Evolutionary conservation across 345 rosid genomes (phyloP).

Genomic region (Odontarrhena argentea): DNA sequence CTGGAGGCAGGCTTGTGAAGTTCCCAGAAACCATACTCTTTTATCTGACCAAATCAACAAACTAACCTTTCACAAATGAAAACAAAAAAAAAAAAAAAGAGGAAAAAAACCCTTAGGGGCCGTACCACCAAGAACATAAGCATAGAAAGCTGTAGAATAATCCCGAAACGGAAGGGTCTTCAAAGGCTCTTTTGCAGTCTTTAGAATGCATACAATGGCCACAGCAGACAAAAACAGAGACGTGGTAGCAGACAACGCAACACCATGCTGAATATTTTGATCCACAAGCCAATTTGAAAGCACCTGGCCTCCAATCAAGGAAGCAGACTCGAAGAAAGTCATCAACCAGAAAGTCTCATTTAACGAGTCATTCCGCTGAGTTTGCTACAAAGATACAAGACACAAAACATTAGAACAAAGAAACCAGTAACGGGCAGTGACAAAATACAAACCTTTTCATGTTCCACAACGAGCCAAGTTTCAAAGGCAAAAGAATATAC

Average conservation of each 20-base stretch:
- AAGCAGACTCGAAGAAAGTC: constrained; percentile 78
- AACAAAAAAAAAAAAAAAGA: not conserved
- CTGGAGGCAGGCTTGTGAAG: constrained; percentile 82
- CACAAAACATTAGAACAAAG: not conserved
- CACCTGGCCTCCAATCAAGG: constrained; percentile 75
- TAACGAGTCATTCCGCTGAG: constrained; percentile 71
- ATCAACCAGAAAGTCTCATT: constrained; percentile 90
- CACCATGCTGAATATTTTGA: constrained; percentile 46
- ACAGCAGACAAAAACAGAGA: constrained; percentile 55
- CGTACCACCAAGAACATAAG: constrained; percentile 56
- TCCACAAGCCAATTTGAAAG: constrained; percentile 71
- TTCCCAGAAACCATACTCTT: constrained; percentile 74
- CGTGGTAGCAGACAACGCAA: constrained; percentile 49
- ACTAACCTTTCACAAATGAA: not conserved
- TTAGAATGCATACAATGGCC: constrained; percentile 50
- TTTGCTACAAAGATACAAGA: constrained; percentile 60
- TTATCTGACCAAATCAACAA: constrained; percentile 56
- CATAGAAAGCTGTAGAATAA: constrained; percentile 50
- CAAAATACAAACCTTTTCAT: constrained; percentile 65
- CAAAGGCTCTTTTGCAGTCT: constrained; percentile 57
- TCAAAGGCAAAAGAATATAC: constrained; percentile 77
- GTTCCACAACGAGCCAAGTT: constrained; percentile 81
- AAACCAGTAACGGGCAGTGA: not conserved
- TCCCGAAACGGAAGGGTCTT: constrained; percentile 47
- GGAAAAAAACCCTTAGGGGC: constrained; percentile 37